Evolutionary conservation across 306 rosid species (phyloP).

Genomic region (Medicago truncatula): DNA sequence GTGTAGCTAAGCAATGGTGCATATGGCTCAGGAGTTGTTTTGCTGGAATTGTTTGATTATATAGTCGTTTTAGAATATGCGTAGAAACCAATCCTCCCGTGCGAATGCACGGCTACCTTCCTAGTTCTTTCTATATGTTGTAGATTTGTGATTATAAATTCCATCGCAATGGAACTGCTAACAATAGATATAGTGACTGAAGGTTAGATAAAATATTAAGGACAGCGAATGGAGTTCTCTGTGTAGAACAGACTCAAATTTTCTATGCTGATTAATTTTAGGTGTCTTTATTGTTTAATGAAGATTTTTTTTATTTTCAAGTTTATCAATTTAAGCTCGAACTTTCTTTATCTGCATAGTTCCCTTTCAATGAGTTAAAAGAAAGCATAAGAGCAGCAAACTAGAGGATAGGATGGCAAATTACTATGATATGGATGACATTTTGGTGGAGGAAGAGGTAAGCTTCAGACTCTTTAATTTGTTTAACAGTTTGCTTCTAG

Average conservation of each 20-base stretch:
- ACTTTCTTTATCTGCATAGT: conserved; percentile 16
- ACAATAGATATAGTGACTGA: not conserved
- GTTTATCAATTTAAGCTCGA: conserved; percentile 15
- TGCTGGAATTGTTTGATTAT: not conserved
- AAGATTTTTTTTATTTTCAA: not conserved
- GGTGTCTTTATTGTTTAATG: conserved; percentile 14
- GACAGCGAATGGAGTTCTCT: not conserved
- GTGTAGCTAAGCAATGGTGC: not conserved
- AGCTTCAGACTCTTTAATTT: conserved; percentile 6
- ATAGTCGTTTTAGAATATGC: not conserved
- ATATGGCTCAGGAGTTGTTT: not conserved
- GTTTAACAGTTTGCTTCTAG: not conserved
- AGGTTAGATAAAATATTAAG: not conserved
- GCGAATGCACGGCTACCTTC: not conserved
- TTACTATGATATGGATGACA: conserved; percentile 86
- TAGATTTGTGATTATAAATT: conserved; percentile 3
- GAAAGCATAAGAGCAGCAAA: conserved; percentile 37
- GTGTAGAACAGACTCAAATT: conserved; percentile 14
- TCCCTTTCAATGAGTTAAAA: conserved; percentile 43
- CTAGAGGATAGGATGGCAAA: conserved; percentile 56
- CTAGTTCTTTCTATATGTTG: not conserved
- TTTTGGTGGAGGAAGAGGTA: conserved; percentile 85
- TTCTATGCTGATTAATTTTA: conserved; percentile 23
- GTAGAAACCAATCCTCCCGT: not conserved
- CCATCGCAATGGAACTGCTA: not conserved